Conservation (phyloP, 768 basidiomycete species). For the Mycena venus region DNA sequence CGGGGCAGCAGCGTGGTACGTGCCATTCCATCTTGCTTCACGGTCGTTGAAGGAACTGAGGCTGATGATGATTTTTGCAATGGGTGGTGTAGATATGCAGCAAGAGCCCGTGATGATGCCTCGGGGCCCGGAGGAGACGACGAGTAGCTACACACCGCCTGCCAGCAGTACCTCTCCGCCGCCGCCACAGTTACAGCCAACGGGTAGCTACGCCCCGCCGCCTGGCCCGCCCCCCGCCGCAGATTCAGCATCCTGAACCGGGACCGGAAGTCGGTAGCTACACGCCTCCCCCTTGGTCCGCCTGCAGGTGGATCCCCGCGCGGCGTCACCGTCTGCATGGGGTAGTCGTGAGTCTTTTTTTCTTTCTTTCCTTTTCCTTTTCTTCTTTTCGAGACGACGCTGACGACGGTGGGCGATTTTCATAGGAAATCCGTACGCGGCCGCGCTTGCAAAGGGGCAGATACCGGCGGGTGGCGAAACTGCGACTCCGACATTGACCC, state of each 20-base stretch:
- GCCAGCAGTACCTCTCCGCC: background rate
- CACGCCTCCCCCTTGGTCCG: no score
- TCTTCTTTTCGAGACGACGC: background rate
- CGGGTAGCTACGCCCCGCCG: background rate
- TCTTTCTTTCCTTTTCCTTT: background rate
- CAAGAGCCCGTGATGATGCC: background rate
- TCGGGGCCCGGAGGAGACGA: background rate
- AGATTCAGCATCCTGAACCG: no score
- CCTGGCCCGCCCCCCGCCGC: constrained; percentile 10
- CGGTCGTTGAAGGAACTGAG: background rate
- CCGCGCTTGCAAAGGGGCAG: constrained; percentile 33
- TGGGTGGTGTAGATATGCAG: no score
- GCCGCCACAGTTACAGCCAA: background rate
- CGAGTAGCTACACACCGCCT: background rate
- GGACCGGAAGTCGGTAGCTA: no score
- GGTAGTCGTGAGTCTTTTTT: constrained; percentile 27
- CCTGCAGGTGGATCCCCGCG: no score
- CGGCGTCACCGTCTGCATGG: constrained; percentile 17
- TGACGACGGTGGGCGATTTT: no score
- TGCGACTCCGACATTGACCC: no score
- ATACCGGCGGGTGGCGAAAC: no score
- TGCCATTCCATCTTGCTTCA: background rate
- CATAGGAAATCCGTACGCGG: constrained; percentile 54
- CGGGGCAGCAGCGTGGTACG: background rate
- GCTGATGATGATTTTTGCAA: no score